Evolutionary conservation across 1,284 basidiomycete genomes (phyloP), one percentile per base, ranked within the genome.

Genomic region (Sporisorium scitamineum): DNA sequence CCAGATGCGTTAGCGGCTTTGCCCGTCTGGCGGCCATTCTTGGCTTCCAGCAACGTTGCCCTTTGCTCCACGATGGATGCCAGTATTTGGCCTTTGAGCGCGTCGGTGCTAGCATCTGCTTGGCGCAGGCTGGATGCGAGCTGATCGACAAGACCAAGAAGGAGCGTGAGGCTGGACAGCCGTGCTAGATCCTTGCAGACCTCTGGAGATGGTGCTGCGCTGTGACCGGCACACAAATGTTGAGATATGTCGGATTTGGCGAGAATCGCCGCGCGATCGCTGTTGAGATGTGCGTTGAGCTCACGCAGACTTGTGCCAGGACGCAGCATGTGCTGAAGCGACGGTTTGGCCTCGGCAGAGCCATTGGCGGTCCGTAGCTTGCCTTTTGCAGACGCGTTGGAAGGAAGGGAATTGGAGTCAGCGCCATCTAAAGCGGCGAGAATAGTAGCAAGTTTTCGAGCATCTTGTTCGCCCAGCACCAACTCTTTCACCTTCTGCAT

Each of bases 111-210:
- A 22, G 26, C 16, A 8, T 68, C 61, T 31, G 61, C 20, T 37
- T 67, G 61, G n/a, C 71, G 65, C 13, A 51, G 50, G 13, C 62
- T 58, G 16, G 57, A 41, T 47, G 71, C 71, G n/a, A 76, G 69
- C 53, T 76, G 73, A 32, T 71, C 73, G 47, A 76, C 56, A 41
- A 76, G 69, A 9, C 63, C 59, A 11, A 72, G 50, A 26, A 69
- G 26, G 22, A 76, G 64, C 8, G 69, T 68, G 26, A 76, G 61
- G 9, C 31, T 42, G 7, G 63, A 69, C 22, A 71, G 61, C 27
- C 55, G 57, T 1, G 62, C 60, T 2, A 65, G 27, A 26, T 75
- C 67, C 20, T 45, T 54, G 14, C 48, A 34, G 18, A 42, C 16
- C 24, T 61, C 16, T 26, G 42, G 31, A 31, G 54, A 34, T 20